These are phyloP conservation scores for Dillenia turbinata DNA, from an alignment of 164 flowering plant genomes.

Conservation along the genomic window DNA sequence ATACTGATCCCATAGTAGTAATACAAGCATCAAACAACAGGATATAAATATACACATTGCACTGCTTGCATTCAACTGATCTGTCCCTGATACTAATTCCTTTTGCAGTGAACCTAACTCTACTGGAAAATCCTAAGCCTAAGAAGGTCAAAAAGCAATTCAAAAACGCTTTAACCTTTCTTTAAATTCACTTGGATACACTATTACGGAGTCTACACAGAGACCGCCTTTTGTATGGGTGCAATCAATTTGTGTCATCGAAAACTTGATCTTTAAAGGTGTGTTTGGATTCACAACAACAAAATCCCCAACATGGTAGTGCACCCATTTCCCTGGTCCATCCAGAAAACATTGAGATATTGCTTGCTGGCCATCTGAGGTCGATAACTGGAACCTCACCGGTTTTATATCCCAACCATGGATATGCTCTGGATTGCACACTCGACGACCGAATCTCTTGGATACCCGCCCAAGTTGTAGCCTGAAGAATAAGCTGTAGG, in stretches of 20 bases:
- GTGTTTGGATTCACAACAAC: constrained; percentile 20
- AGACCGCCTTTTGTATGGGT: constrained; percentile 78
- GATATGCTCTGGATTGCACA: constrained; percentile 52
- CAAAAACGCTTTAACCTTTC: constrained; percentile 40
- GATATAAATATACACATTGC: background rate
- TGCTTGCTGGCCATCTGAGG: constrained; percentile 53
- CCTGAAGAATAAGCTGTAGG: constrained; percentile 52
- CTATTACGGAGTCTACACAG: constrained; percentile 50
- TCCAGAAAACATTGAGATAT: constrained; percentile 37
- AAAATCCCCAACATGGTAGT: constrained; percentile 56
- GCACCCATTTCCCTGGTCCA: constrained; percentile 53
- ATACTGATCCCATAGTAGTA: background rate
- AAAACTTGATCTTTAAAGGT: constrained; percentile 46
- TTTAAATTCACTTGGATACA: constrained; percentile 37
- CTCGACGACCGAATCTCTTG: constrained; percentile 47
- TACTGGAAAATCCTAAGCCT: background rate
- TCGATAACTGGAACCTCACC: constrained; percentile 49
- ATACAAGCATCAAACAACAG: background rate
- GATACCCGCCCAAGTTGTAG: constrained; percentile 44
- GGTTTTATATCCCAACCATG: constrained; percentile 80
- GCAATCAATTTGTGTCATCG: constrained; percentile 76
- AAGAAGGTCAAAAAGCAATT: background rate
- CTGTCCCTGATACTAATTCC: background rate
- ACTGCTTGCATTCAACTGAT: background rate
- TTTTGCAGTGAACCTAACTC: background rate